Conservation (phyloP, 441 rosid species). For the Pelargonium exstipulatum region DNA sequence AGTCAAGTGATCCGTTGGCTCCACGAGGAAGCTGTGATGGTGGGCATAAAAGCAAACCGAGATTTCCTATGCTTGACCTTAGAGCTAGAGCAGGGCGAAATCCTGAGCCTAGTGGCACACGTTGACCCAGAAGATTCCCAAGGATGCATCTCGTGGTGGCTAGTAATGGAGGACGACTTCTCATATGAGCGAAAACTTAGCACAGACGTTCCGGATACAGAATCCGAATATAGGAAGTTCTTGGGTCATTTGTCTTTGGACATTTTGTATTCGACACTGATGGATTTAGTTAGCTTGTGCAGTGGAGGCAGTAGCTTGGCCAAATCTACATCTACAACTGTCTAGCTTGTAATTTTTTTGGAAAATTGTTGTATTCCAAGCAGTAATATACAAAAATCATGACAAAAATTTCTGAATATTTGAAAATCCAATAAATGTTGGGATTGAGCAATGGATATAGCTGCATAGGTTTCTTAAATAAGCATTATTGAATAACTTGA, state of each 20-base stretch:
- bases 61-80: conserved; percentile 67
- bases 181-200: conserved; percentile 49
- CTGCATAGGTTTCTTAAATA: too few species aligned
- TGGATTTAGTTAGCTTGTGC: conserved; percentile 79
- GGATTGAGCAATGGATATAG: too few species aligned
- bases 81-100: conserved; percentile 79
- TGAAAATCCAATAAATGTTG: too few species aligned
- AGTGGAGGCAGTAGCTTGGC: conserved; percentile 43
- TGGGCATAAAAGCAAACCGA: conserved; percentile 68
- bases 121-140: conserved; percentile 60
- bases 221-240: conserved; percentile 53
- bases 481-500: too few species aligned
- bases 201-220: conserved; percentile 31
- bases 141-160: conserved; percentile 90
- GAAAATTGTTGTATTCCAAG: too few species aligned
- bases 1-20: conserved; percentile 93
- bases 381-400: too few species aligned
- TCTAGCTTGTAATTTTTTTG: too few species aligned
- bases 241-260: conserved; percentile 69
- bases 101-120: conserved; percentile 73
- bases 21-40: conserved; percentile 74
- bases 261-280: conserved; percentile 53
- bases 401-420: too few species aligned
- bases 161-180: conserved; percentile 73
- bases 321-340: too few species aligned